Conservation (phyloP, 495 filamentous ascomycete species). For the Penicillium roqueforti region DNA sequence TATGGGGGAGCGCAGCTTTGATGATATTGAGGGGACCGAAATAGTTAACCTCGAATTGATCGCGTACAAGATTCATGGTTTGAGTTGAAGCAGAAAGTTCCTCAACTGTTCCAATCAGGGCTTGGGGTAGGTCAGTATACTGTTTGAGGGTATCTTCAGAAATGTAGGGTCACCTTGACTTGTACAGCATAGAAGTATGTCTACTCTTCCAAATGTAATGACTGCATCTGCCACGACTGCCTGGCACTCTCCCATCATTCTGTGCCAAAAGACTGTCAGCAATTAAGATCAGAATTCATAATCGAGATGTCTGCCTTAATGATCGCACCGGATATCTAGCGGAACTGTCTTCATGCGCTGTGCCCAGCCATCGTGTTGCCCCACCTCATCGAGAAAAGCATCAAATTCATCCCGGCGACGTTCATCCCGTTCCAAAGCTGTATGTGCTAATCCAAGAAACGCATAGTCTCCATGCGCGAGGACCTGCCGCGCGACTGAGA, state of each 20-base stretch:
- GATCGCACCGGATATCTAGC: slow-evolving; percentile 49
- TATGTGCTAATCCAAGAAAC: slow-evolving; percentile 67
- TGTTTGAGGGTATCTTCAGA: background rate
- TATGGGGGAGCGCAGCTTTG: slow-evolving; percentile 76
- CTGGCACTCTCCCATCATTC: slow-evolving; percentile 57
- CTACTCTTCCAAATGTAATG: slow-evolving; percentile 76
- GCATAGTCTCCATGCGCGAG: slow-evolving; percentile 85
- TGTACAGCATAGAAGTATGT: slow-evolving; percentile 84
- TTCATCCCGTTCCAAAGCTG: slow-evolving; percentile 39
- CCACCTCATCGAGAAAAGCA: slow-evolving; percentile 60
- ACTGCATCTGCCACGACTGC: slow-evolving; percentile 84
- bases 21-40: slow-evolving; percentile 95
- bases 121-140: slow-evolving; percentile 33
- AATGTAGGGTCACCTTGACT: slow-evolving; percentile 59
- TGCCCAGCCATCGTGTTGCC: slow-evolving; percentile 49
- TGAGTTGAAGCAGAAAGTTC: slow-evolving; percentile 72
- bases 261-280: slow-evolving; percentile 19
- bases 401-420: slow-evolving; percentile 49
- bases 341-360: slow-evolving; percentile 41
- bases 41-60: slow-evolving; percentile 92
- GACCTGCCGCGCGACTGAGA: slow-evolving; percentile 65
- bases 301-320: background rate
- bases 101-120: slow-evolving; percentile 86
- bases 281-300: background rate
- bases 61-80: slow-evolving; percentile 72